Evolutionary conservation across 306 rosid species (phyloP).

Genomic region (Quercus cerris): DNA sequence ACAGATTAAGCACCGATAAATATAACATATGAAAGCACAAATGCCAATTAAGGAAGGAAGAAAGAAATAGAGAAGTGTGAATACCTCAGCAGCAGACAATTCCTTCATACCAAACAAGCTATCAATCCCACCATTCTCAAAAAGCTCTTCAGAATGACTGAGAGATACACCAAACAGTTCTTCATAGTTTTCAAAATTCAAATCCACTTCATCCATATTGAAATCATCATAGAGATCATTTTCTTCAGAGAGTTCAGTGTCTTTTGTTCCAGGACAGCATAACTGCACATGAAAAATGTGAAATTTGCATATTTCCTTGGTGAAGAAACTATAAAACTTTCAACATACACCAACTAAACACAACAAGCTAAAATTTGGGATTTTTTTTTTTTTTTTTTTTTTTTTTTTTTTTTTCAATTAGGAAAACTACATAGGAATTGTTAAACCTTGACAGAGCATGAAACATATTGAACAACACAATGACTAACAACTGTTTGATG

Average conservation of each 20-base stretch:
- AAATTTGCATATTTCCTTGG: conserved; percentile 28
- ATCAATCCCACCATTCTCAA: conserved; percentile 88
- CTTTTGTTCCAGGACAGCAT: conserved; percentile 46
- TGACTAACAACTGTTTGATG: background rate
- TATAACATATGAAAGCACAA: background rate
- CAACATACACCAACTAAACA: background rate
- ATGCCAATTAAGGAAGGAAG: conserved; percentile 8
- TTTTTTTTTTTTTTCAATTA: background rate
- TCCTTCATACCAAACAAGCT: conserved; percentile 75
- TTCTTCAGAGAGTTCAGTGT: conserved; percentile 45
- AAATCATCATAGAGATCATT: conserved; percentile 61
- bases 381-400: too few relatives aligned
- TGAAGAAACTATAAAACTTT: conserved; percentile 21
- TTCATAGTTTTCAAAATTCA: conserved; percentile 78
- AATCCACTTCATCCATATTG: conserved; percentile 81
- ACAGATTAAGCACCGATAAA: conserved; percentile 3
- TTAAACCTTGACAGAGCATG: background rate
- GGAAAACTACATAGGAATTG: conserved; percentile 1
- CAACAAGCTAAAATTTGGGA: conserved; percentile 6
- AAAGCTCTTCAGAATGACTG: conserved; percentile 77
- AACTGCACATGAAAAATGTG: conserved; percentile 49
- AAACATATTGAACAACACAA: background rate
- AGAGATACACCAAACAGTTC: conserved; percentile 85
- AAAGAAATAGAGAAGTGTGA: background rate
- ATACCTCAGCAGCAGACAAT: conserved; percentile 80